phyloP scores from a whole-genome alignment of 306 rosid species.

The Casuarina cunninghamiana region DNA sequence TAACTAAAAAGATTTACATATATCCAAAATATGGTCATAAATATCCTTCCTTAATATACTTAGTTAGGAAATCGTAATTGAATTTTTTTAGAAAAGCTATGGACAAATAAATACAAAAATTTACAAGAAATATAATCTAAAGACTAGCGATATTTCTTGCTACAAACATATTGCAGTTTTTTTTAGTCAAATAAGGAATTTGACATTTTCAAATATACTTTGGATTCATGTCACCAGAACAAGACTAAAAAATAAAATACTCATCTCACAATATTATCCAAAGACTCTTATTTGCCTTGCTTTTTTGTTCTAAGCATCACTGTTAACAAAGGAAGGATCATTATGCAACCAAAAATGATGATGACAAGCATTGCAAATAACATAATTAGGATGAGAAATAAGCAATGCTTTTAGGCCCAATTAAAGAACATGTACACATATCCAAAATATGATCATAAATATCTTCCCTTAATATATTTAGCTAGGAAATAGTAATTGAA shows the following conservation, averaged over 20 bases:
- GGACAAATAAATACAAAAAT: not conserved
- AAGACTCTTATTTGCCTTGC: constrained; percentile 83
- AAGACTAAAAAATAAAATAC: no score
- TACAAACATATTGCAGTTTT: not conserved
- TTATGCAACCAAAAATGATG: constrained; percentile 92
- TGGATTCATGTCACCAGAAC: not conserved
- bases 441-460: not conserved
- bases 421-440: not conserved
- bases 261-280: not conserved
- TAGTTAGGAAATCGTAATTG: not conserved
- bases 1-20: not conserved
- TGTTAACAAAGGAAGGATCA: constrained; percentile 84
- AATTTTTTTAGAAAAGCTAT: not conserved
- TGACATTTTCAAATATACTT: not conserved
- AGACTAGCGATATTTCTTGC: not conserved
- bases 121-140: not conserved
- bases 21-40: not conserved
- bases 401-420: no score
- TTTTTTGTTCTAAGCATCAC: constrained; percentile 96
- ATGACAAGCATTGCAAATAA: constrained; percentile 55
- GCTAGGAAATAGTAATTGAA: not conserved
- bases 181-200: not conserved
- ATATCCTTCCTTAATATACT: not conserved
- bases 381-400: no score
- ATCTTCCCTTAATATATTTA: not conserved